These are phyloP conservation scores for Trametes meyenii DNA, from an alignment of 768 basidiomycete species.

Conservation along the genomic window DNA sequence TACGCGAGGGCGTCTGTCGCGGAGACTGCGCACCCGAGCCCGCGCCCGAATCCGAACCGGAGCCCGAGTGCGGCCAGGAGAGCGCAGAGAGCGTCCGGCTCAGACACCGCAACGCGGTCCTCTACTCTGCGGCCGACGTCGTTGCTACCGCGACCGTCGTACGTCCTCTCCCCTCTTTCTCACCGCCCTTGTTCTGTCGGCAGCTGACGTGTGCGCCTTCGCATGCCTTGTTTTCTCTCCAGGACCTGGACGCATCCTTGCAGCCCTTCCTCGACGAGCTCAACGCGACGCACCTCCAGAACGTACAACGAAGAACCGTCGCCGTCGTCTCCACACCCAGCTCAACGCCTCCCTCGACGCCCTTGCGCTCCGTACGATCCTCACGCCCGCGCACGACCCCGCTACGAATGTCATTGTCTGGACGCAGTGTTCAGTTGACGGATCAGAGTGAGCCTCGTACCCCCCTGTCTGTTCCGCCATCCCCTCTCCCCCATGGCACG, in stretches of 20 bases:
- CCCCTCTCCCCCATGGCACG: constrained; percentile 9
- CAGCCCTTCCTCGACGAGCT: constrained; percentile 24
- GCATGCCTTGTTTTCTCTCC: neutral
- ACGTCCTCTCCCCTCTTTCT: neutral
- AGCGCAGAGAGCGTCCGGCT: constrained; percentile 19
- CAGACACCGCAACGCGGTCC: constrained; percentile 24
- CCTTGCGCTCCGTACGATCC: constrained; percentile 3
- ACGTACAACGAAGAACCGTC: neutral
- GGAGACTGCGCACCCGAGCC: neutral
- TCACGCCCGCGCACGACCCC: constrained; percentile 13
- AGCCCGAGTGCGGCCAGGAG: neutral
- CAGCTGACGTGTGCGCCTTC: neutral
- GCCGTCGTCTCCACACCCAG: neutral
- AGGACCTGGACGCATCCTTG: constrained; percentile 14
- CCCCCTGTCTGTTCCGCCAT: constrained; percentile 8
- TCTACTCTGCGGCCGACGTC: constrained; percentile 24
- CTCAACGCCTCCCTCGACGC: constrained; percentile 5
- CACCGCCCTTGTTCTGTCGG: neutral
- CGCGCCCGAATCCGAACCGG: neutral
- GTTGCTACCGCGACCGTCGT: constrained; percentile 24
- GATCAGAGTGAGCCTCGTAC: constrained; percentile 17
- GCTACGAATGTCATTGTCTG: constrained; percentile 20
- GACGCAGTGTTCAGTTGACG: constrained; percentile 2
- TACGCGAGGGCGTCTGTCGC: constrained; percentile 14
- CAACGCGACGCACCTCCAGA: constrained; percentile 11